Evolutionary conservation across 2,329 filamentous ascomycete species (phyloP).

Genomic region (Parastagonospora nodorum): DNA sequence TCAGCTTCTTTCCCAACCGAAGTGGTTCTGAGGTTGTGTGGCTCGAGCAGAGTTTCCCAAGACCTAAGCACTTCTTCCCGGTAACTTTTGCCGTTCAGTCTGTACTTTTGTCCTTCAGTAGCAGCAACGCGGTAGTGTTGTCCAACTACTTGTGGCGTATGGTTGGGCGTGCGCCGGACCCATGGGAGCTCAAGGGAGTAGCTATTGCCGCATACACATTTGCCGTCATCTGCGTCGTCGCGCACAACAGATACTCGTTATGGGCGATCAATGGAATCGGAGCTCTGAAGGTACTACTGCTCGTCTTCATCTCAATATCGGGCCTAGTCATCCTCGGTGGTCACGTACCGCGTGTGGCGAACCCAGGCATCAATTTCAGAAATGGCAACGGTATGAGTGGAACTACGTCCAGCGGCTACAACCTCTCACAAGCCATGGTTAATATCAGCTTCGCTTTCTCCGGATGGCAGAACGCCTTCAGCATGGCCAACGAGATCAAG

Average conservation of each 20-base stretch:
- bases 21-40: slow-evolving; percentile 37
- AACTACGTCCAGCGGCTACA: slow-evolving; percentile 35
- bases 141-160: slow-evolving; percentile 38
- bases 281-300: slow-evolving; percentile 62
- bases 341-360: slow-evolving; percentile 25
- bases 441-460: slow-evolving; percentile 40
- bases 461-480: slow-evolving; percentile 42
- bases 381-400: slow-evolving; percentile 28
- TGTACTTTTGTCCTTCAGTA: slow-evolving; percentile 35
- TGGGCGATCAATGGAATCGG: slow-evolving; percentile 37
- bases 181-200: slow-evolving; percentile 39
- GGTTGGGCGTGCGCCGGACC: slow-evolving; percentile 25
- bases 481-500: slow-evolving; percentile 47
- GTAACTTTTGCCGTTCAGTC: slow-evolving; percentile 37
- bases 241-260: slow-evolving; percentile 31
- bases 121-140: slow-evolving; percentile 38
- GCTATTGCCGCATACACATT: slow-evolving; percentile 32
- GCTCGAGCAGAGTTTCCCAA: slow-evolving; percentile 37
- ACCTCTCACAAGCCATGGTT: slow-evolving; percentile 35
- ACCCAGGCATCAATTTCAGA: slow-evolving; percentile 31
- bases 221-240: slow-evolving; percentile 31
- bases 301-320: slow-evolving; percentile 57
- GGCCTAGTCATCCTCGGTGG: slow-evolving; percentile 39
- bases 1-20: slow-evolving; percentile 34
- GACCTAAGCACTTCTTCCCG: slow-evolving; percentile 33